phyloP scores from a whole-genome alignment of 2,329 filamentous ascomycete species.

The Claviceps purpurea region DNA sequence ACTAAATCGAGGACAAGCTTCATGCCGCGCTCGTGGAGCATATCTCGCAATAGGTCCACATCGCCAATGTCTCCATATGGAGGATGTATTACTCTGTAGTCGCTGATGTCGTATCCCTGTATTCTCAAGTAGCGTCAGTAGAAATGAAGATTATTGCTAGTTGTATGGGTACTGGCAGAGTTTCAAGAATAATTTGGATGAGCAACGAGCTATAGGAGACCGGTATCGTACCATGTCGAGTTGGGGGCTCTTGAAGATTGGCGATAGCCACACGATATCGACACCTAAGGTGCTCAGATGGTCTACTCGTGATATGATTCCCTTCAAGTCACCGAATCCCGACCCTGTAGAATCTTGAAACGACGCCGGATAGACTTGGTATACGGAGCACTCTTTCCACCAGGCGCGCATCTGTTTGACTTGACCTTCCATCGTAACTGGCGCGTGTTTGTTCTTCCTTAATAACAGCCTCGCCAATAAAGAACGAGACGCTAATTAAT shows the following conservation, averaged over 20 bases:
- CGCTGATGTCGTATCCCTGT: slow-evolving; percentile 53
- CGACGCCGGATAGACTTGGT: slow-evolving; percentile 49
- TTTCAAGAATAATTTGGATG: neutral
- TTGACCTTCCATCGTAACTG: slow-evolving; percentile 12
- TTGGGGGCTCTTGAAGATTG: slow-evolving; percentile 39
- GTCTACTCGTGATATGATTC: slow-evolving; percentile 42
- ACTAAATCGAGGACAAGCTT: slow-evolving; percentile 61
- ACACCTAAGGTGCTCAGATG: slow-evolving; percentile 42
- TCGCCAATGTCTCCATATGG: slow-evolving; percentile 55
- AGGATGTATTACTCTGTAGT: slow-evolving; percentile 53
- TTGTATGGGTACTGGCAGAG: neutral
- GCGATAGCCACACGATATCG: slow-evolving; percentile 43
- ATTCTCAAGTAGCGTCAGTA: neutral
- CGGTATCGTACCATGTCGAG: slow-evolving; percentile 41
- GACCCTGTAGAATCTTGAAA: slow-evolving; percentile 46
- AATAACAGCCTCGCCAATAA: neutral
- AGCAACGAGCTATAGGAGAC: neutral
- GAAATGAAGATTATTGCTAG: neutral
- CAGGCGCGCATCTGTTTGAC: slow-evolving; percentile 23
- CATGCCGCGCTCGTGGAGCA: slow-evolving; percentile 49
- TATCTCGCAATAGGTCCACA: slow-evolving; percentile 48
- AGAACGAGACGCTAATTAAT: neutral
- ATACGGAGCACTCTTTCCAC: slow-evolving; percentile 49
- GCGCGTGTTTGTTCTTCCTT: neutral
- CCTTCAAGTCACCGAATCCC: slow-evolving; percentile 42